Evolutionary conservation across 2,329 filamentous ascomycete species (phyloP), one percentile per base, ranked within the genome.

Genomic region (Aureobasidium uvarum): DNA sequence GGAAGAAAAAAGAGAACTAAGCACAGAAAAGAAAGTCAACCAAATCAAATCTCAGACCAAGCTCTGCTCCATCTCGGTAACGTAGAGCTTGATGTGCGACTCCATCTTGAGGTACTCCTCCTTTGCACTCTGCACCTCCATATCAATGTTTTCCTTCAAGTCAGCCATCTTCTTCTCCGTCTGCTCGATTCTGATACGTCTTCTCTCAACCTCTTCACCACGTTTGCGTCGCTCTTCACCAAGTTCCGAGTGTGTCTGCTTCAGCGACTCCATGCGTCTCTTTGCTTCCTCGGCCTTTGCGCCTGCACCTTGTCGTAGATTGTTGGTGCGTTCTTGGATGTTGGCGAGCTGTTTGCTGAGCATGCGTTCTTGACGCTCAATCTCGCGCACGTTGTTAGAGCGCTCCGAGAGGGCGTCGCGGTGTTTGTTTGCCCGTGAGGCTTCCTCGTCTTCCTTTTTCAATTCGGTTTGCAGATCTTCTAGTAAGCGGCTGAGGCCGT

Each of bases 111-210:
- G 84, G 78, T 96, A 99, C 80, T 98, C 92, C 70, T 96, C 93
- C 72, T 96, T 87, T 0, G 95, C 92, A 65, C 86, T 86, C 74
- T 95, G 91, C 10, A 98, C 89, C 78, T 99, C 95, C 68, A 89
- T 93, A 75, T 98, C 94, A 68, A 99, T 96, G 72, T 95, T 96
- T 76, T 98, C 95, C 75, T 97, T 98, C 71, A 99, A 84, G 77
- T 99, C 95, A 55, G 90, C 87, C 94, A 98, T 99, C 93, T 98
- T 98, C 81, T 98, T 98, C 84, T 98, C 94, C 10, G 92, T 96
- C 81, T 97, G 92, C 79, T 99, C 95, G 69, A 99, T 98, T 67
- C 93, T 84, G n/a, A 97, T 91, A 70, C 91, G 86, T 72, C 93
- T 84, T 74, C 90, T 87, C 81, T 99, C 95, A 80, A 98, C 96